These are phyloP conservation scores for Wickerhamia fluorescens DNA, from an alignment of 805 yeast genomes.

Conservation along the genomic window DNA sequence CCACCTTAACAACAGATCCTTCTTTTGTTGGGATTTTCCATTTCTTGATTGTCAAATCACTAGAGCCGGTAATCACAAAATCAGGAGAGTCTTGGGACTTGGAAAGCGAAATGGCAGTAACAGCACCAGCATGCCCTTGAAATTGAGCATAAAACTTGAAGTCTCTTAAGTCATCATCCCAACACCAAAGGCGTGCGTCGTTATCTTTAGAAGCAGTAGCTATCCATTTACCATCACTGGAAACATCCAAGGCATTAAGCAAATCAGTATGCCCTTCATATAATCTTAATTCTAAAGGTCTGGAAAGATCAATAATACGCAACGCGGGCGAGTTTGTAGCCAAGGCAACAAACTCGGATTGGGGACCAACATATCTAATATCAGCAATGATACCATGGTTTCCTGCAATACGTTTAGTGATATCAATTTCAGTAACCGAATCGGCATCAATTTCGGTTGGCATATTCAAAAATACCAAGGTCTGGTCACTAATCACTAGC, in stretches of 20 bases:
- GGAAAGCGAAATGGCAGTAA: constrained; percentile 76
- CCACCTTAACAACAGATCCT: constrained; percentile 38
- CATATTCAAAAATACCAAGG: constrained; percentile 47
- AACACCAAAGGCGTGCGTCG: constrained; percentile 78
- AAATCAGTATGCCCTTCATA: constrained; percentile 82
- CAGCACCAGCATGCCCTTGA: constrained; percentile 81
- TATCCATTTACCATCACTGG: constrained; percentile 80
- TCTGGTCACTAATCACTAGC: constrained; percentile 76
- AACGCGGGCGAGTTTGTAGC: constrained; percentile 93
- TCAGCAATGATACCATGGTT: constrained; percentile 96
- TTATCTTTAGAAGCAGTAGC: constrained; percentile 90
- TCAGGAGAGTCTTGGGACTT: constrained; percentile 48
- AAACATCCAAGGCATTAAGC: constrained; percentile 70
- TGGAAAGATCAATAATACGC: constrained; percentile 60
- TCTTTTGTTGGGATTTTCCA: constrained; percentile 65
- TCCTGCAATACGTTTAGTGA: constrained; percentile 65
- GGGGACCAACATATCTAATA: constrained; percentile 68
- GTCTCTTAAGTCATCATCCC: constrained; percentile 32
- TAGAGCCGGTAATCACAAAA: constrained; percentile 75
- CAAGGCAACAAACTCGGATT: constrained; percentile 53
- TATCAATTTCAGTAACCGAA: constrained; percentile 5
- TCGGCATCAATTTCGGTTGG: not conserved
- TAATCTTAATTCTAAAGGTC: constrained; percentile 54
- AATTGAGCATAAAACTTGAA: constrained; percentile 53
- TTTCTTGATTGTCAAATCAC: constrained; percentile 77